Percentiles rank a stretch among this genome's conserved stretches.
Conservation (phyloP, 768 basidiomycete genomes). For the Lentinula sp. region DNA sequence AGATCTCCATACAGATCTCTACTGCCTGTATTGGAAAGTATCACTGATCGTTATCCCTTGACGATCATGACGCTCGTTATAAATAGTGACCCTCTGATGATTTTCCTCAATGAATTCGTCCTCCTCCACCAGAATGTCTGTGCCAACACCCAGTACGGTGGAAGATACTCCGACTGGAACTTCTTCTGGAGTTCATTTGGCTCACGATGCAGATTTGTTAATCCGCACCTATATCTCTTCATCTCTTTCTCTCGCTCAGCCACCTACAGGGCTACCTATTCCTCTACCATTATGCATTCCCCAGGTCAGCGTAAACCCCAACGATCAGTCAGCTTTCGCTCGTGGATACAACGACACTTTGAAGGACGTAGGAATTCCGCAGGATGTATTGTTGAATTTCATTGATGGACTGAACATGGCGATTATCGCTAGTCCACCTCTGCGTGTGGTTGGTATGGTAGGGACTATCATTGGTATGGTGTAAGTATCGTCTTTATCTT, state of each 20-base stretch:
- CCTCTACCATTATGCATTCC: conserved; percentile 15
- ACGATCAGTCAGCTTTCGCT: conserved; percentile 14
- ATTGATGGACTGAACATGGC: conserved; percentile 19
- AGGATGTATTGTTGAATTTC: conserved; percentile 15
- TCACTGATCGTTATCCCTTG: too few relatives aligned
- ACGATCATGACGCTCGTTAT: too few relatives aligned
- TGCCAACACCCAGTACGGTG: too few relatives aligned
- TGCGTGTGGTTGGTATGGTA: conserved; percentile 14
- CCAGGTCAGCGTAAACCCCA: conserved; percentile 9
- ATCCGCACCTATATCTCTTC: not conserved
- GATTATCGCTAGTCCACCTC: conserved; percentile 18
- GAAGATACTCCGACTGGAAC: too few relatives aligned
- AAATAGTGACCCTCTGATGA: too few relatives aligned
- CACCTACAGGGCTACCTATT: not conserved
- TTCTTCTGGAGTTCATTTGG: not conserved
- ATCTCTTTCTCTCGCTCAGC: not conserved
- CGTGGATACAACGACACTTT: conserved; percentile 13
- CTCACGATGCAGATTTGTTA: not conserved
- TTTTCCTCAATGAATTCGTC: too few relatives aligned
- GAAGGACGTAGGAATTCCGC: conserved; percentile 9
- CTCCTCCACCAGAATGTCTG: too few relatives aligned
- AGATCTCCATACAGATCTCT: too few relatives aligned
- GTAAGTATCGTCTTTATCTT: conserved; percentile 7
- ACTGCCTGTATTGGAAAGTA: too few relatives aligned
- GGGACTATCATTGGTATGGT: conserved; percentile 17